Percentiles rank a stretch among this genome's conserved stretches.
Conservation (phyloP, 495 filamentous ascomycete genomes). For the Penicillium bovifimosum region DNA sequence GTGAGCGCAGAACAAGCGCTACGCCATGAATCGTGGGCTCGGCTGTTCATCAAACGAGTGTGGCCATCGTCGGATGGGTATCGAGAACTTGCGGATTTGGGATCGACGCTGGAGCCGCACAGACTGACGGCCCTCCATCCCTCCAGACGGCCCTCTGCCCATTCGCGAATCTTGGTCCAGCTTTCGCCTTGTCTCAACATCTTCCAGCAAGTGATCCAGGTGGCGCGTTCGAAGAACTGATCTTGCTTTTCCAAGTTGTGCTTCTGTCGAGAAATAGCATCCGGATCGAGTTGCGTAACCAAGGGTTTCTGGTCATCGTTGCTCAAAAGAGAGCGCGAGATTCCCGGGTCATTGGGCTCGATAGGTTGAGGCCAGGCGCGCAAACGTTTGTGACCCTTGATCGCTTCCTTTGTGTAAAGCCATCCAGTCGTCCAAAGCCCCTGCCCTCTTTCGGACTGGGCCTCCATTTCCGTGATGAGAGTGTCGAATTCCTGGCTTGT, state of each 20-base stretch:
- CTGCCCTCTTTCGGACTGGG: slow-evolving; percentile 55
- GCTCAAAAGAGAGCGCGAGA: slow-evolving; percentile 51
- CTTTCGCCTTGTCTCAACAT: slow-evolving; percentile 73
- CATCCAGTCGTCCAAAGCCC: slow-evolving; percentile 75
- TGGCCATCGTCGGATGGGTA: slow-evolving; percentile 39
- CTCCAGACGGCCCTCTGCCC: slow-evolving; percentile 73
- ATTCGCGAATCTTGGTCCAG: slow-evolving; percentile 68
- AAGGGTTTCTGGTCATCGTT: slow-evolving; percentile 56
- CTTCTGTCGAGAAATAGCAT: slow-evolving; percentile 74
- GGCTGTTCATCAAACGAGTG: slow-evolving; percentile 44
- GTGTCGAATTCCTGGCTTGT: slow-evolving; percentile 65
- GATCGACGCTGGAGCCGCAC: slow-evolving; percentile 40
- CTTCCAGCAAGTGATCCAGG: slow-evolving; percentile 86
- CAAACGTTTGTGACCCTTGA: slow-evolving; percentile 84
- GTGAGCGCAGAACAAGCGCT: slow-evolving; percentile 76
- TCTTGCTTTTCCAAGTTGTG: slow-evolving; percentile 71
- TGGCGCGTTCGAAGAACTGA: slow-evolving; percentile 74
- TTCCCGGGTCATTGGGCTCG: slow-evolving; percentile 52
- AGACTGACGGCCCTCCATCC: slow-evolving; percentile 69
- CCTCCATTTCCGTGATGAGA: slow-evolving; percentile 63
- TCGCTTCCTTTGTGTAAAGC: slow-evolving; percentile 82
- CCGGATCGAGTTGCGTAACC: slow-evolving; percentile 90
- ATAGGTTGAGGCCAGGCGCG: slow-evolving; percentile 57
- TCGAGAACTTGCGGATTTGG: slow-evolving; percentile 20
- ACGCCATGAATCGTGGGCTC: slow-evolving; percentile 61